Evolutionary conservation across 2,329 filamentous ascomycete species (phyloP).

Genomic region (Diaporthe caulivora): DNA sequence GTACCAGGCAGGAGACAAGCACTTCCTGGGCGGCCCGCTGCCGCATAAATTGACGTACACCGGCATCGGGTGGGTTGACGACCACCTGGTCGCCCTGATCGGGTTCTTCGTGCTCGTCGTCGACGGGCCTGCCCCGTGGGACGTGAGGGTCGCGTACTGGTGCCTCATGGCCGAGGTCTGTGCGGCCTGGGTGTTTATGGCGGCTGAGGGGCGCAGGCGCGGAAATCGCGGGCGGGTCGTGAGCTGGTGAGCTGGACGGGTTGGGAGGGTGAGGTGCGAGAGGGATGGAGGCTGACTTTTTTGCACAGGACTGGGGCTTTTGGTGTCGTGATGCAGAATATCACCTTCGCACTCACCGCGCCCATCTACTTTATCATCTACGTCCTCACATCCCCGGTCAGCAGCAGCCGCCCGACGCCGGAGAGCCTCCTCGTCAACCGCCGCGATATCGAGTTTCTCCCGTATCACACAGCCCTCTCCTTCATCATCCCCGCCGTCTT

Average conservation of each 20-base stretch:
- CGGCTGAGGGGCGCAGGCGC: conserved; percentile 40
- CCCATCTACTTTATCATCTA: conserved; percentile 42
- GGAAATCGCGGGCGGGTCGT: conserved; percentile 40
- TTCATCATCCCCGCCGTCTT: conserved; percentile 58
- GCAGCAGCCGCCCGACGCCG: neutral
- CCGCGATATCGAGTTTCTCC: conserved; percentile 47
- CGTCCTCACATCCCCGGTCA: conserved; percentile 40
- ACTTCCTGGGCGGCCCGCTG: conserved; percentile 33
- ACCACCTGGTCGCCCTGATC: conserved; percentile 26
- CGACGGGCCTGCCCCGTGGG: conserved; percentile 38
- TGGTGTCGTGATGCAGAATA: conserved; percentile 41
- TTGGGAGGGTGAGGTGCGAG: no score
- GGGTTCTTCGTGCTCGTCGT: conserved; percentile 38
- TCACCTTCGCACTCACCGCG: conserved; percentile 40
- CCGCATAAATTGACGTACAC: conserved; percentile 38
- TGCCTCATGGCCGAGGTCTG: conserved; percentile 40
- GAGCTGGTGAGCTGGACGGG: conserved; percentile 39
- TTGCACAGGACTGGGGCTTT: conserved; percentile 39
- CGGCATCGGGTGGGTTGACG: conserved; percentile 36
- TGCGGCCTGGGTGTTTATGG: conserved; percentile 40
- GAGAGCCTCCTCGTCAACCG: conserved; percentile 1
- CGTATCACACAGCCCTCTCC: conserved; percentile 55
- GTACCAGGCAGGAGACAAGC: neutral
- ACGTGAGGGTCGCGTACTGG: conserved; percentile 35
- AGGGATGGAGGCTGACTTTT: neutral